Conservation (phyloP, 2,329 filamentous ascomycete genomes). For the Xylaria sp. region DNA sequence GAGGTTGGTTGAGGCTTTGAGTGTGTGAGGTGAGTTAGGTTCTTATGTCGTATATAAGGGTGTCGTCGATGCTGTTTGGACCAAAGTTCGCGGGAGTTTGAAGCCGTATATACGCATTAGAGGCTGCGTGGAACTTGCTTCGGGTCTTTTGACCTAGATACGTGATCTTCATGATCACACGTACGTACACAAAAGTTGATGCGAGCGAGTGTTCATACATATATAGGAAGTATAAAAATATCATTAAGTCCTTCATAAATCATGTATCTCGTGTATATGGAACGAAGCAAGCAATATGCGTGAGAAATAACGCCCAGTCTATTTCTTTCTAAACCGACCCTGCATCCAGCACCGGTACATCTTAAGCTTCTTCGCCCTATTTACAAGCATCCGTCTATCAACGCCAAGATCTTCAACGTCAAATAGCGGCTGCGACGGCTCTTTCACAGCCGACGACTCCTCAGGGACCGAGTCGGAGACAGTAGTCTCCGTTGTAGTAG, state of each 20-base stretch:
- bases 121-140: neutral
- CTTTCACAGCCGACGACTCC: neutral
- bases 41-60: neutral
- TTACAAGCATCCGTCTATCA: constrained; percentile 86
- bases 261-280: neutral
- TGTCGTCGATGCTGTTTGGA: neutral
- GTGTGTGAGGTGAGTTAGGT: constrained; percentile 32
- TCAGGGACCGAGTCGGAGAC: constrained; percentile 20
- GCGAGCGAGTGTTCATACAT: neutral
- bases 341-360: constrained; percentile 99
- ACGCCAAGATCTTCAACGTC: constrained; percentile 73
- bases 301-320: constrained; percentile 34
- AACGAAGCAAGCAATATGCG: neutral
- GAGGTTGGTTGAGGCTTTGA: constrained; percentile 37
- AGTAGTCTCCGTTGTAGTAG: constrained; percentile 12
- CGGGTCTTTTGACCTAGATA: neutral
- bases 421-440: constrained; percentile 44
- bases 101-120: too few species aligned
- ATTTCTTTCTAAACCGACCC: constrained; percentile 70
- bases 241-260: neutral
- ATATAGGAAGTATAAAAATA: neutral
- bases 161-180: too few species aligned
- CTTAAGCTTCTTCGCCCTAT: constrained; percentile 82
- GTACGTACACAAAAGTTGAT: neutral
- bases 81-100: too few species aligned